Conservation (phyloP, 2,329 filamentous ascomycete species). For the Cladobotryum protrusum region DNA sequence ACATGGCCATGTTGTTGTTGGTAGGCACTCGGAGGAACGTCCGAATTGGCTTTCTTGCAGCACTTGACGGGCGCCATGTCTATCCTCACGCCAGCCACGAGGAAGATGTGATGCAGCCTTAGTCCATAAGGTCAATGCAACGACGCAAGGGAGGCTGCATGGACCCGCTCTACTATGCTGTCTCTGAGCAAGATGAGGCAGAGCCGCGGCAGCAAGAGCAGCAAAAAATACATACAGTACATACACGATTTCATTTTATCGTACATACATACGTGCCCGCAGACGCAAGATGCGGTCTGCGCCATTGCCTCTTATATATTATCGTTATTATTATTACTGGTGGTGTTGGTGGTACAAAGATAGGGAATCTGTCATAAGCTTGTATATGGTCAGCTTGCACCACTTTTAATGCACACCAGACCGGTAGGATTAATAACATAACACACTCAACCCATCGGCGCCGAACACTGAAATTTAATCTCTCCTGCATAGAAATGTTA, state of each 20-base stretch:
- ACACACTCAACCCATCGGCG: neutral
- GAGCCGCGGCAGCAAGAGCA: neutral
- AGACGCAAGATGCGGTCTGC: neutral
- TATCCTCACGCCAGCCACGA: slow-evolving; percentile 1
- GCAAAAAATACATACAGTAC: too few species aligned
- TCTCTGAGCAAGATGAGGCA: neutral
- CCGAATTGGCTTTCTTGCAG: slow-evolving; percentile 10
- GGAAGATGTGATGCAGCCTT: slow-evolving; percentile 6
- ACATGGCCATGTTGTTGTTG: neutral
- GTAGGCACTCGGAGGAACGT: slow-evolving; percentile 3
- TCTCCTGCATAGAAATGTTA: too few species aligned
- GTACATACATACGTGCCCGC: neutral
- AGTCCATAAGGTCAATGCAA: slow-evolving; percentile 2
- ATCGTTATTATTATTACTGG: neutral
- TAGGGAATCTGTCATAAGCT: neutral
- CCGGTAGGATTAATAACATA: neutral
- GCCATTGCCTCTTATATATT: neutral
- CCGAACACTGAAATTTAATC: too few species aligned
- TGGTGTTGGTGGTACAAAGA: too few species aligned
- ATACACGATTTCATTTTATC: too few species aligned
- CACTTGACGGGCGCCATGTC: slow-evolving; percentile 9
- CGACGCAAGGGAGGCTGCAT: neutral
- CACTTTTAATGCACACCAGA: neutral
- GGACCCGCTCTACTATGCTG: slow-evolving; percentile 1
- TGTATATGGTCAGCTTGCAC: neutral